Evolutionary conservation across 1,139 yeast species (phyloP).

Genomic region (Blastobotrys illinoisensis): DNA sequence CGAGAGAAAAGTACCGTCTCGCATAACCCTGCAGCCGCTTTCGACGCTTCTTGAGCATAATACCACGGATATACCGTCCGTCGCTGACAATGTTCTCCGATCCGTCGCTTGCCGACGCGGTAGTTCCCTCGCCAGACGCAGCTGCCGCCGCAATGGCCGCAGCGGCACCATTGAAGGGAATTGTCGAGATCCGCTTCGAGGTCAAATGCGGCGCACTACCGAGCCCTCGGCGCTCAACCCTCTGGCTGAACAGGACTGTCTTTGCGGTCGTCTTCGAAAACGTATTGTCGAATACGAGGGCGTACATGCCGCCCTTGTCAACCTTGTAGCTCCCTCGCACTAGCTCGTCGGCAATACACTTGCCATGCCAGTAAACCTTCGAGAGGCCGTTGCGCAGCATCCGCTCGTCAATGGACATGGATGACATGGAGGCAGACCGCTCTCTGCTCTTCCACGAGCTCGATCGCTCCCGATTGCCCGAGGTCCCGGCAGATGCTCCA

Average conservation of each 20-base stretch:
- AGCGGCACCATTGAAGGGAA: neutral
- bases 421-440: constrained; percentile 9
- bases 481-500: neutral
- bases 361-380: constrained; percentile 33
- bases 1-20: constrained; percentile 76
- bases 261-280: constrained; percentile 83
- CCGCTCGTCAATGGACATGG: constrained; percentile 26
- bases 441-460: neutral
- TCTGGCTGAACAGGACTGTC: constrained; percentile 64
- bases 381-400: constrained; percentile 32
- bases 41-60: constrained; percentile 70
- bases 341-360: constrained; percentile 33
- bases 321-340: constrained; percentile 56
- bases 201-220: constrained; percentile 8
- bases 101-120: constrained; percentile 8
- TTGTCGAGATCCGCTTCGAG: neutral
- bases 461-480: constrained; percentile 4
- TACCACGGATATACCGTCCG: constrained; percentile 52
- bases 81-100: constrained; percentile 17
- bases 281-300: constrained; percentile 88
- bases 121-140: neutral
- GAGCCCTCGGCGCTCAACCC: constrained; percentile 28
- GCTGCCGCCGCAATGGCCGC: constrained; percentile 1
- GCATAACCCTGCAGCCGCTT: constrained; percentile 82
- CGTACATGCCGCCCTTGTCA: constrained; percentile 56